phyloP scores from a whole-genome alignment of 345 rosid genomes.

The Eucalyptus paniculata region DNA sequence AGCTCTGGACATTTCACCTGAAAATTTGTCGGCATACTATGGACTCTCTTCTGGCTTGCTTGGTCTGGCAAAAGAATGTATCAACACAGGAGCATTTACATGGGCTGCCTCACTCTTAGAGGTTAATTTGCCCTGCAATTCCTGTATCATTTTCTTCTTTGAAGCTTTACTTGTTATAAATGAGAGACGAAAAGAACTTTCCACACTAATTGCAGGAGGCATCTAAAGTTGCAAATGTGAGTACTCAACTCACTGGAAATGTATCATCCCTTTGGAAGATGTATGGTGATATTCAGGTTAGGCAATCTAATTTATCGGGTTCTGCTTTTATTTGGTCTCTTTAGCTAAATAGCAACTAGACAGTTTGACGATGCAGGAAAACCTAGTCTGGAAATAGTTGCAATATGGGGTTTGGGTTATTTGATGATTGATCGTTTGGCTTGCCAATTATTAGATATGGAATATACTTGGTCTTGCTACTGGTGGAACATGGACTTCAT shows the following conservation, averaged over 20 bases:
- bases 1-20: conserved; percentile 67
- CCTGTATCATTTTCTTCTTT: neutral
- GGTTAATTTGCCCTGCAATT: conserved; percentile 26
- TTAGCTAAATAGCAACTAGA: neutral
- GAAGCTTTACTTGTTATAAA: neutral
- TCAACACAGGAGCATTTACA: conserved; percentile 65
- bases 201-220: conserved; percentile 49
- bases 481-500: neutral
- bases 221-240: conserved; percentile 31
- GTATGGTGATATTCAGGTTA: conserved; percentile 83
- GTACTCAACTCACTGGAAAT: conserved; percentile 46
- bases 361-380: neutral
- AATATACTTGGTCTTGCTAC: neutral
- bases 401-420: neutral
- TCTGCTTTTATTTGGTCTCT: neutral
- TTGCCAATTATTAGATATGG: neutral
- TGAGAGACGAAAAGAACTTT: neutral
- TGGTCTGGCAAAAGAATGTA: conserved; percentile 77
- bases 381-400: neutral
- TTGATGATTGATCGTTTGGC: neutral
- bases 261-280: conserved; percentile 77
- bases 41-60: conserved; percentile 84
- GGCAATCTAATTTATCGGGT: neutral
- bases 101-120: conserved; percentile 87
- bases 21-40: conserved; percentile 60